Conservation (phyloP, 805 yeast genomes). For the Metschnikowia anglica region DNA sequence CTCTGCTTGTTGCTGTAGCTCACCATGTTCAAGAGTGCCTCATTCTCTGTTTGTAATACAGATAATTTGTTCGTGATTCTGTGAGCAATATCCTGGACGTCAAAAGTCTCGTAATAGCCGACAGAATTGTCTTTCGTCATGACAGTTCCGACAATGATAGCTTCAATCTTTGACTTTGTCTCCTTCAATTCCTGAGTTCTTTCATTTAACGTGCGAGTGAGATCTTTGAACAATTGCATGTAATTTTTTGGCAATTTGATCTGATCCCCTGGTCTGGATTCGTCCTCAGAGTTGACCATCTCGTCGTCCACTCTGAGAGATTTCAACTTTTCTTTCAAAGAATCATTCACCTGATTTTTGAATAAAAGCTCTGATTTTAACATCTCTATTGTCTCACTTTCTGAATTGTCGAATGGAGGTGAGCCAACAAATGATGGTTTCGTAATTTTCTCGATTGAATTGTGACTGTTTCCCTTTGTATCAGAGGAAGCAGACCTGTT, state of each 20-base stretch:
- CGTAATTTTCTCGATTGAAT: neutral
- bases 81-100: conserved; percentile 73
- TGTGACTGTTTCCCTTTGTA: conserved; percentile 9
- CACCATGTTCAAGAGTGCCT: conserved; percentile 64
- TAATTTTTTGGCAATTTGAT: conserved; percentile 43
- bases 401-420: conserved; percentile 6
- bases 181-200: conserved; percentile 52
- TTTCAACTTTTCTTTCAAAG: conserved; percentile 36
- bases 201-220: conserved; percentile 48
- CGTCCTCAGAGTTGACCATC: conserved; percentile 7
- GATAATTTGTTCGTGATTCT: conserved; percentile 63
- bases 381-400: conserved; percentile 28
- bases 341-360: conserved; percentile 47
- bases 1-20: conserved; percentile 78
- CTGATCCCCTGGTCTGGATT: conserved; percentile 12
- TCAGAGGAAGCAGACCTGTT: conserved; percentile 14
- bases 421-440: conserved; percentile 4
- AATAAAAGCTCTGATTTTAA: conserved; percentile 52
- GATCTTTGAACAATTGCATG: conserved; percentile 47
- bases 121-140: conserved; percentile 26
- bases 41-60: conserved; percentile 65
- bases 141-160: conserved; percentile 41
- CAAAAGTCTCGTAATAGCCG: conserved; percentile 61
- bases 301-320: conserved; percentile 14
- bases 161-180: conserved; percentile 62